Conservation (phyloP, 441 rosid genomes). For the Erodium trifolium region DNA sequence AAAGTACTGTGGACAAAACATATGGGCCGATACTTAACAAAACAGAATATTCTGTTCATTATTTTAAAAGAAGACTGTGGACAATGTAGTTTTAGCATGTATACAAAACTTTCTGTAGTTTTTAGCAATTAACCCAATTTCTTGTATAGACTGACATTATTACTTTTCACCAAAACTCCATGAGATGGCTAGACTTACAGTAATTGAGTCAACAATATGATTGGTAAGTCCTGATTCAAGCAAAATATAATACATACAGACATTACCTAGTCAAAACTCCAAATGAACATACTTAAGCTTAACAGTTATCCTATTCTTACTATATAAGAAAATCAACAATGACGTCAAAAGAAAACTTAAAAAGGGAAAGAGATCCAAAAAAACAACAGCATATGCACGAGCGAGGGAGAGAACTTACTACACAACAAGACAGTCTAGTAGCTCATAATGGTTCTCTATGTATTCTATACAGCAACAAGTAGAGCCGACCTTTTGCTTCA, state of each 20-base stretch:
- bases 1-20: too few species aligned
- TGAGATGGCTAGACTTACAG: background rate
- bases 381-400: background rate
- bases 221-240: background rate
- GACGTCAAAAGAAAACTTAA: too few species aligned
- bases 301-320: background rate
- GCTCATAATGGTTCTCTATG: conserved; percentile 66
- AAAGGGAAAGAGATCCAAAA: background rate
- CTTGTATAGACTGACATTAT: too few species aligned
- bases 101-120: too few species aligned
- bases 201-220: background rate
- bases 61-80: too few species aligned
- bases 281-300: background rate
- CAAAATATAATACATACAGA: background rate
- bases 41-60: too few species aligned
- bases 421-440: conserved; percentile 76
- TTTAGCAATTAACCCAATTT: too few species aligned
- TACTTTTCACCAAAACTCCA: too few species aligned
- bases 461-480: conserved; percentile 52
- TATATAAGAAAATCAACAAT: background rate
- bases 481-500: conserved; percentile 69
- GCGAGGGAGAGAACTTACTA: conserved; percentile 34
- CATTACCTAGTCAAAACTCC: background rate
- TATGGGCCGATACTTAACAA: too few species aligned
- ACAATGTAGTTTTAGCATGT: too few species aligned